Evolutionary conservation across 805 yeast species (phyloP).

Genomic region (Starmerella stigmatis): DNA sequence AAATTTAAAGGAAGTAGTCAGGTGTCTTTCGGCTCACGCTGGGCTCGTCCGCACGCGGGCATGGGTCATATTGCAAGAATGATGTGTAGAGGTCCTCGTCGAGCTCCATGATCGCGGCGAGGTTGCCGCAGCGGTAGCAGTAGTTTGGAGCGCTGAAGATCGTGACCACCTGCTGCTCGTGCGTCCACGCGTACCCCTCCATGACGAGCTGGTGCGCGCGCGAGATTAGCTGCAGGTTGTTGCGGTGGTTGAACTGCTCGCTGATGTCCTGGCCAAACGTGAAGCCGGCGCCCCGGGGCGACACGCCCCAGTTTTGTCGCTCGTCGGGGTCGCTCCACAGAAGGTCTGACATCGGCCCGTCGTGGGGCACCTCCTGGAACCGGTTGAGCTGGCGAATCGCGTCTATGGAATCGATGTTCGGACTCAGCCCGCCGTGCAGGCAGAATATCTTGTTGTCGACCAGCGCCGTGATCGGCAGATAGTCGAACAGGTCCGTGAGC

Average conservation of each 20-base stretch:
- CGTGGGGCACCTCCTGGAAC: constrained; percentile 95
- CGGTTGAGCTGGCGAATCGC: constrained; percentile 87
- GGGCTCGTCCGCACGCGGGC: constrained; percentile 96
- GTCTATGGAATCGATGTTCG: constrained; percentile 91
- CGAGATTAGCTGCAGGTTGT: constrained; percentile 75
- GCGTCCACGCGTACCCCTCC: constrained; percentile 96
- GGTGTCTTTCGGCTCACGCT: constrained; percentile 95
- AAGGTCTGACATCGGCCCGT: constrained; percentile 95
- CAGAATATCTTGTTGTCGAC: constrained; percentile 90
- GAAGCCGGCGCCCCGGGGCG: constrained; percentile 98
- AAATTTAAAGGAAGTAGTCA: constrained; percentile 55
- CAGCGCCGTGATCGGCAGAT: constrained; percentile 89
- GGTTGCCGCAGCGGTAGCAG: constrained; percentile 96
- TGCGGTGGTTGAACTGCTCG: constrained; percentile 91
- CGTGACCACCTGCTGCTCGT: constrained; percentile 87
- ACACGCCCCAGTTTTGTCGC: constrained; percentile 96
- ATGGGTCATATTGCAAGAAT: constrained; percentile 93
- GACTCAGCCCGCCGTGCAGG: constrained; percentile 93
- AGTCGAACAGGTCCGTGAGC: constrained; percentile 87
- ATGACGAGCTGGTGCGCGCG: constrained; percentile 95
- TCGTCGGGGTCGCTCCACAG: constrained; percentile 97
- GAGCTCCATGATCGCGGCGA: constrained; percentile 96
- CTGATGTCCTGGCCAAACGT: constrained; percentile 95
- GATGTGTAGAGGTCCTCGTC: constrained; percentile 75
- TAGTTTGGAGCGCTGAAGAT: constrained; percentile 93